phyloP scores from a whole-genome alignment of 805 yeast species.

The Candida coquimbonensis region DNA sequence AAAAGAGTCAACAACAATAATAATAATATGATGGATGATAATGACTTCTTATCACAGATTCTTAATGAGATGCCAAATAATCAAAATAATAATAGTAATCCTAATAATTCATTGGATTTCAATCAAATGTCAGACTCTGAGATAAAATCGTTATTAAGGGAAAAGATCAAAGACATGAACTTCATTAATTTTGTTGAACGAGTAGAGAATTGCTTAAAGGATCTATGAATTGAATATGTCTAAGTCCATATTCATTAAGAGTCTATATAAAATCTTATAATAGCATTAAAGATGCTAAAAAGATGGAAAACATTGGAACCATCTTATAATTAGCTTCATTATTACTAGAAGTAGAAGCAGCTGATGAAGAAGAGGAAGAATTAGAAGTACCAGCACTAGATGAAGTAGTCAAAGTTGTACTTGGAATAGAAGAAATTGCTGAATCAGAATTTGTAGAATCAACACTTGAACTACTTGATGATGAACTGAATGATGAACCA shows the following conservation, averaged over 20 bases:
- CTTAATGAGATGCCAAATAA: not conserved
- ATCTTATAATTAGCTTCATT: slow-evolving; percentile 7
- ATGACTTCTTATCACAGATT: too few species aligned
- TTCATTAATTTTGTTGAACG: slow-evolving; percentile 21
- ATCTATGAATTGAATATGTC: slow-evolving; percentile 1
- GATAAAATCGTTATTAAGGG: slow-evolving; percentile 11
- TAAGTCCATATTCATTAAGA: too few species aligned
- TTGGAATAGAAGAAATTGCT: not conserved
- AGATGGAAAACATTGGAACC: slow-evolving; percentile 8
- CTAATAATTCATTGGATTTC: not conserved
- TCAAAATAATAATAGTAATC: not conserved
- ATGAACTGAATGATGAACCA: not conserved
- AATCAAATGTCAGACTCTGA: slow-evolving; percentile 14
- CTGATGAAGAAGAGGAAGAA: not conserved
- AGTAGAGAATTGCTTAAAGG: slow-evolving; percentile 16
- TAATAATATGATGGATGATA: too few species aligned
- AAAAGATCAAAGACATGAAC: slow-evolving; percentile 17
- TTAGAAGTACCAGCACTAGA: not conserved
- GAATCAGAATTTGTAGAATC: not conserved
- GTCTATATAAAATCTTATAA: not conserved
- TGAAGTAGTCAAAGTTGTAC: not conserved
- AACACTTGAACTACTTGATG: not conserved
- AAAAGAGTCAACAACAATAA: too few species aligned
- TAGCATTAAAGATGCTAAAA: slow-evolving; percentile 8
- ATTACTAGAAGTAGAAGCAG: not conserved